Percentiles rank a stretch among this genome's conserved stretches.
These are phyloP conservation scores for Sporothrix mexicana DNA, from an alignment of 2,329 filamentous ascomycete genomes.

Conservation along the genomic window DNA sequence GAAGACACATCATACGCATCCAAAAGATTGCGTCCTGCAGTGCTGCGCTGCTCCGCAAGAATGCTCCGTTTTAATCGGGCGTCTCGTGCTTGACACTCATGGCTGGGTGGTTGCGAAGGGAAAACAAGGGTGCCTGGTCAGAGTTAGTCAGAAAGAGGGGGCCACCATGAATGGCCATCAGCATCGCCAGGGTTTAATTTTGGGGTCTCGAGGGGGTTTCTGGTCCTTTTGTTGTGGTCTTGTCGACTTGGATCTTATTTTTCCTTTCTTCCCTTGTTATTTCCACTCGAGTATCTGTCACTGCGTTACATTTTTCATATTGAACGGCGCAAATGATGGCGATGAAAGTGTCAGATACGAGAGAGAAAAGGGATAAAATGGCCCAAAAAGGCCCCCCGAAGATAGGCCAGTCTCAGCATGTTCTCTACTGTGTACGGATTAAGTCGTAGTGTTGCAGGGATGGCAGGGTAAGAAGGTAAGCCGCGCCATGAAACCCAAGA, in stretches of 20 bases:
- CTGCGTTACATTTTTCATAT: not conserved
- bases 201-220: no score
- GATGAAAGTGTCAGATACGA: not conserved
- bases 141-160: not conserved
- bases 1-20: no score
- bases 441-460: constrained; percentile 18
- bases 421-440: no score
- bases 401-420: not conserved
- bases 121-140: not conserved
- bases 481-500: constrained; percentile 11
- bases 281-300: constrained; percentile 21
- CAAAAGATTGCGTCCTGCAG: constrained; percentile 5
- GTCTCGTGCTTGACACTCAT: not conserved
- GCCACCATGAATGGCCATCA: not conserved
- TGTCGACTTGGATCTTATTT: not conserved
- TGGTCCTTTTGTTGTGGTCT: not conserved
- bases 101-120: not conserved
- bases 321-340: not conserved
- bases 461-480: constrained; percentile 11
- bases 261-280: not conserved
- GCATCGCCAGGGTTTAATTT: not conserved
- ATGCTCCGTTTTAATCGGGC: constrained; percentile 17
- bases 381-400: no score
- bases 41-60: constrained; percentile 13
- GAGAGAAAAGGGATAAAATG: not conserved